Conservation (phyloP, 306 rosid genomes). For the Abrus precatorius region DNA sequence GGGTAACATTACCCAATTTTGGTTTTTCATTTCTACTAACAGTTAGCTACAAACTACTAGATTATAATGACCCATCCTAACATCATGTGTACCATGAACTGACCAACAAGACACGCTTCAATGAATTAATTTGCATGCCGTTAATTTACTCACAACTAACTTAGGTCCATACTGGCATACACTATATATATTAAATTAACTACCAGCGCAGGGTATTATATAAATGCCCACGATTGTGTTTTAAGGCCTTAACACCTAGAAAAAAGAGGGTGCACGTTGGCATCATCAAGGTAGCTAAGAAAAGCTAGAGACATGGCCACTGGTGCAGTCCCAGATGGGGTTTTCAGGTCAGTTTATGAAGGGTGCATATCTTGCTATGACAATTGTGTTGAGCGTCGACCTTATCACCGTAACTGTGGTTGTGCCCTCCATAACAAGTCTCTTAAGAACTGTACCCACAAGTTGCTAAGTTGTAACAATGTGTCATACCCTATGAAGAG, state of each 20-base stretch:
- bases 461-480: slow-evolving; percentile 36
- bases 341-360: slow-evolving; percentile 57
- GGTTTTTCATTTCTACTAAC: slow-evolving; percentile 16
- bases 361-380: slow-evolving; percentile 61
- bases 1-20: not conserved
- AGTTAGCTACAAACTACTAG: slow-evolving; percentile 11
- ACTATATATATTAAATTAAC: not conserved
- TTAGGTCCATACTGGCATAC: slow-evolving; percentile 12
- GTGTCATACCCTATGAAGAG: slow-evolving; percentile 69
- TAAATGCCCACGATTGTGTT: slow-evolving; percentile 22
- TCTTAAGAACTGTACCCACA: slow-evolving; percentile 1
- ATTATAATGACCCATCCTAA: slow-evolving; percentile 3
- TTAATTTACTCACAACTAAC: slow-evolving; percentile 37
- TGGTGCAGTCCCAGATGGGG: slow-evolving; percentile 52
- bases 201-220: not conserved
- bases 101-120: slow-evolving; percentile 33
- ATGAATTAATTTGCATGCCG: slow-evolving; percentile 10
- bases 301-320: slow-evolving; percentile 46
- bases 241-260: not conserved
- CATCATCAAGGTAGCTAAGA: not conserved
- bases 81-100: not conserved
- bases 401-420: slow-evolving; percentile 71
- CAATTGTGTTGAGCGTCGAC: slow-evolving; percentile 64
- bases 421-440: slow-evolving; percentile 57
- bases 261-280: slow-evolving; percentile 4